A percentile compares a stretch with the other conserved stretches of the same genome.
Conservation (phyloP, 2,329 filamentous ascomycete genomes). For the Penicillium sp. region DNA sequence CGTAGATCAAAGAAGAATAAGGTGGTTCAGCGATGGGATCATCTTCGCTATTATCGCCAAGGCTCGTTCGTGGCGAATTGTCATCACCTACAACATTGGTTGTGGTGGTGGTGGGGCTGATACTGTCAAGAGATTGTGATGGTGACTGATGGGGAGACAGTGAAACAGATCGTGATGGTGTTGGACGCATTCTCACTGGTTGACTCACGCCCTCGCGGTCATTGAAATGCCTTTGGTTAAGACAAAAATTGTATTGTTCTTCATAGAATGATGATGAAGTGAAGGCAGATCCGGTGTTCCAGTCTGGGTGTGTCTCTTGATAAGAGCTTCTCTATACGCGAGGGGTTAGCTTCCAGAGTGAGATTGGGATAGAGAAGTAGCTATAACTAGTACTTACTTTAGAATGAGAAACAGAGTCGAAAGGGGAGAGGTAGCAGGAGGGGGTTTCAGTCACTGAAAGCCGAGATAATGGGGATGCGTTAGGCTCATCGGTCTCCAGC, state of each 20-base stretch:
- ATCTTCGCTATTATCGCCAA: constrained; percentile 25
- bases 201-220: constrained; percentile 10
- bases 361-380: no score
- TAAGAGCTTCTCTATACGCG: not conserved
- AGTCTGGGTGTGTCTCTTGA: not conserved
- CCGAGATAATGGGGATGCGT: not conserved
- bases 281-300: constrained; percentile 4
- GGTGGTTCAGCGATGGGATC: constrained; percentile 59
- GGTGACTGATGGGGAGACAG: constrained; percentile 26
- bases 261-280: not conserved
- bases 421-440: not conserved
- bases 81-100: constrained; percentile 11
- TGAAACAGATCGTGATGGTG: constrained; percentile 28
- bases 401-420: not conserved
- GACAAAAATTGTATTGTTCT: not conserved
- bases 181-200: constrained; percentile 9
- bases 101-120: constrained; percentile 10
- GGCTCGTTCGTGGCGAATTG: constrained; percentile 30
- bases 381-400: not conserved
- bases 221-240: constrained; percentile 2
- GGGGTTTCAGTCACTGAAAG: not conserved
- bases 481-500: constrained; percentile 8
- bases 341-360: not conserved
- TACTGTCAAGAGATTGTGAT: constrained; percentile 11
- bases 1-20: constrained; percentile 81